Base-by-base conservation (phyloP, 1,284 basidiomycete genomes). In the Naganishia sp. region DNA sequence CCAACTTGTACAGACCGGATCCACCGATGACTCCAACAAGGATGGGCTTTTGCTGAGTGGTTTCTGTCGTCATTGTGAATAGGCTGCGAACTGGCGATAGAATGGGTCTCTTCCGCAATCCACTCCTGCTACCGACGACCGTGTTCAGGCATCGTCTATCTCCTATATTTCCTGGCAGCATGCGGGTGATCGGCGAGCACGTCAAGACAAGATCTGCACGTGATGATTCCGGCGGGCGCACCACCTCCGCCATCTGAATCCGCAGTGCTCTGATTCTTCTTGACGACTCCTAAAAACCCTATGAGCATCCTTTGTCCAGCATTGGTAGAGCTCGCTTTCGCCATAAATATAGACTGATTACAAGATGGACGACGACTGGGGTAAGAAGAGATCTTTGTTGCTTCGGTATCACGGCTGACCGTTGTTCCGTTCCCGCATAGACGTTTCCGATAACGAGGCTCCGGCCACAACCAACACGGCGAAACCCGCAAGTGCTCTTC, bases 1-100 rank as follows among this genome's bases (percentile, higher is more conserved):
- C 90, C 57, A 96, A 84, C 78, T 94, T 87, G 82, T 95, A 96
- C 33, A 93, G 79, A 3, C 90, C 90, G 70, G 88, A 90, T 28
- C 90, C 90, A 31, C 90, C 90, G 69, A 92, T 92, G 60, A 92
- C 87, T 48, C 90, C 90, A 64, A 92, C 84, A 44, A 90, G 82
- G 36, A 90, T 89, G 53, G 57, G 65, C 56, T 66, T 53, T 50
- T 60, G 36, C 23, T 42, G 36, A n/a, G 39, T 44, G 4, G 25
- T 54, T 44, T 50, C 48, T 28, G 59, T 36, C 21, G 49, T 50
- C 59, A 61, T 61, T 25, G 39, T 52, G 59, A 28, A 5, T 33
- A 39, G 53, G 18, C 1, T 55, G 9, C 33, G 33, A 10, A 42
- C 4, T 52, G 10, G 21, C 9, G 28, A 21, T 48, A 36, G 28